Conservation (phyloP, 352 stramenopile species). For the Plasmopara muralis region DNA sequence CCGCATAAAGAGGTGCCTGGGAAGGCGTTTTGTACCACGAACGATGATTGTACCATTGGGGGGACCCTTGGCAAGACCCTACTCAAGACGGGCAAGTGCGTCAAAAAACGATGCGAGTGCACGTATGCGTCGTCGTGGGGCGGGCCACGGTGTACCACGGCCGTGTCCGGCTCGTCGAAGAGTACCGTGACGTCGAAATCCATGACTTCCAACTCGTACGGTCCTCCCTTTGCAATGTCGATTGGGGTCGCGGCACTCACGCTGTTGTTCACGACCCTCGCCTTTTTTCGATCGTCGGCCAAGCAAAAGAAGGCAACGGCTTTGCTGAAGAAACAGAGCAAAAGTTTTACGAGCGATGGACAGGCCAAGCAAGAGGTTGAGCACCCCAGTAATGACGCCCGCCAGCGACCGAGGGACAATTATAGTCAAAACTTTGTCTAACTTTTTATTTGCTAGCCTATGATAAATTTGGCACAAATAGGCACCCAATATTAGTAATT, state of each 20-base stretch:
- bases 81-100: slow-evolving; percentile 40
- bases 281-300: not conserved
- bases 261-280: not conserved
- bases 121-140: slow-evolving; percentile 43
- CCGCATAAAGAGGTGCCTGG: slow-evolving; percentile 19
- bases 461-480: not conserved
- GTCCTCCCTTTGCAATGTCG: slow-evolving; percentile 33
- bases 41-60: slow-evolving; percentile 40
- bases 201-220: slow-evolving; percentile 29
- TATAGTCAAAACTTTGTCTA: slow-evolving; percentile 52
- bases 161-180: slow-evolving; percentile 9
- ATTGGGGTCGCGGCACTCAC: slow-evolving; percentile 12
- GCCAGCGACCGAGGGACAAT: slow-evolving; percentile 17
- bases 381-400: too few relatives aligned
- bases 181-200: not conserved
- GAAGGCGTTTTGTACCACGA: slow-evolving; percentile 32
- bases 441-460: not conserved
- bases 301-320: not conserved
- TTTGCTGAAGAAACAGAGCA: not conserved
- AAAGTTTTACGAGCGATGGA: too few relatives aligned
- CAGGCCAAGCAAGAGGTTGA: too few relatives aligned
- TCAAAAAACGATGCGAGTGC: slow-evolving; percentile 42
- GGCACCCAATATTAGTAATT: too few relatives aligned
- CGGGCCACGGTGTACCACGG: slow-evolving; percentile 54
- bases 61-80: slow-evolving; percentile 6